phyloP scores from a whole-genome alignment of 139 green algal species.

The Volvox reticuliferus region DNA sequence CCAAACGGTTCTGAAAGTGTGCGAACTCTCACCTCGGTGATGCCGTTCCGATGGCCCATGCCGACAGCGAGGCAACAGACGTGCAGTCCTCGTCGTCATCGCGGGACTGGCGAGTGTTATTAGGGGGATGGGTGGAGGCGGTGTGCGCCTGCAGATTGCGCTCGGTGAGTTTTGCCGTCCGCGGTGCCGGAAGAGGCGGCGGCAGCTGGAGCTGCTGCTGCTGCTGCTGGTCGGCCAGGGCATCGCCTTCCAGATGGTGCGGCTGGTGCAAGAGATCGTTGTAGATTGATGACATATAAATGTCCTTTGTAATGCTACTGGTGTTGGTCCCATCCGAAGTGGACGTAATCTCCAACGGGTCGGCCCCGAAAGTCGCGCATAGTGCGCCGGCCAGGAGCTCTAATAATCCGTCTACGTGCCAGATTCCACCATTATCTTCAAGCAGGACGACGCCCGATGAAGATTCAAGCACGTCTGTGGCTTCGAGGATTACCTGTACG shows the following conservation, averaged over 20 bases:
- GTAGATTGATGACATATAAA: no score
- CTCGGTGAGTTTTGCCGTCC: background rate
- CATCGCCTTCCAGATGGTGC: no score
- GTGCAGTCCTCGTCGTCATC: background rate
- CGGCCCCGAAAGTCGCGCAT: slow-evolving; percentile 7
- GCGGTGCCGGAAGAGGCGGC: background rate
- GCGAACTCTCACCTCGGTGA: background rate
- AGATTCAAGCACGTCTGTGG: background rate
- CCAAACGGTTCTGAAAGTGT: no score
- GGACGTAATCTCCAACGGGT: slow-evolving; percentile 4
- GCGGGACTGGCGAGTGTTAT: background rate
- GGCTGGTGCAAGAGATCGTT: no score
- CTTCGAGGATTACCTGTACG: slow-evolving; percentile 8
- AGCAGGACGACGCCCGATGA: background rate
- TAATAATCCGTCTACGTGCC: slow-evolving; percentile 31
- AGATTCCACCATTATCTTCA: slow-evolving; percentile 14
- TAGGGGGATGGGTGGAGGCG: background rate
- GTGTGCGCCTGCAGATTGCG: slow-evolving; percentile 1
- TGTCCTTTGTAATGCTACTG: background rate
- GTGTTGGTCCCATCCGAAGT: background rate
- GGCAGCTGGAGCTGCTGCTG: background rate
- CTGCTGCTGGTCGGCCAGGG: background rate
- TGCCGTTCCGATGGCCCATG: background rate
- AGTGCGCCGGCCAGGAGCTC: slow-evolving; percentile 20
- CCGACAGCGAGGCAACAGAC: slow-evolving; percentile 7